phyloP scores from a whole-genome alignment of 176 grass and related monocot genomes.

The Oryza meridionalis region DNA sequence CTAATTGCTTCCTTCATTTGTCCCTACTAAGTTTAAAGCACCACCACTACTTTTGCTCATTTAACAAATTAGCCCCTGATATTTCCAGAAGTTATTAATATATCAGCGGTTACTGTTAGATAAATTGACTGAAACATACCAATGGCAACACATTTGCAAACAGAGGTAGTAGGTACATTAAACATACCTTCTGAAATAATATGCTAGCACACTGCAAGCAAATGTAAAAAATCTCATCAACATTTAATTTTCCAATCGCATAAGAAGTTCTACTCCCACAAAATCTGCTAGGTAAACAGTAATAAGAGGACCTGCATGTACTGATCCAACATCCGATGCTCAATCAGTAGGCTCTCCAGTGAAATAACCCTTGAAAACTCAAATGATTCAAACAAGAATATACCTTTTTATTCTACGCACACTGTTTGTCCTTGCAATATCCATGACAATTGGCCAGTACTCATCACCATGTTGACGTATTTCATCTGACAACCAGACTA shows the following conservation, averaged over 20 bases:
- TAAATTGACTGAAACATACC: too few relatives aligned
- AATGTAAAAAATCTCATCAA: constrained; percentile 49
- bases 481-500: constrained; percentile 75
- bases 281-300: constrained; percentile 43
- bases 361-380: not conserved
- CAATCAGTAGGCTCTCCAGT: not conserved
- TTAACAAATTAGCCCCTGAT: too few relatives aligned
- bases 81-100: too few relatives aligned
- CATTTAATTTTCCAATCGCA: constrained; percentile 40
- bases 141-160: too few relatives aligned
- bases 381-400: constrained; percentile 26
- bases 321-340: not conserved
- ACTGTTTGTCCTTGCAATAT: constrained; percentile 57
- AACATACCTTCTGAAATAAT: constrained; percentile 59
- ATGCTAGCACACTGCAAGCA: constrained; percentile 65
- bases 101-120: too few relatives aligned
- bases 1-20: not conserved
- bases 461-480: constrained; percentile 50
- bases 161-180: not conserved
- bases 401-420: constrained; percentile 51
- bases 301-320: not conserved
- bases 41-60: too few relatives aligned
- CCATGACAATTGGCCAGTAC: constrained; percentile 73
- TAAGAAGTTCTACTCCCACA: constrained; percentile 42
- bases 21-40: not conserved